Base-by-base conservation (phyloP, 345 rosid species). In the Aurinia saxatilis region DNA sequence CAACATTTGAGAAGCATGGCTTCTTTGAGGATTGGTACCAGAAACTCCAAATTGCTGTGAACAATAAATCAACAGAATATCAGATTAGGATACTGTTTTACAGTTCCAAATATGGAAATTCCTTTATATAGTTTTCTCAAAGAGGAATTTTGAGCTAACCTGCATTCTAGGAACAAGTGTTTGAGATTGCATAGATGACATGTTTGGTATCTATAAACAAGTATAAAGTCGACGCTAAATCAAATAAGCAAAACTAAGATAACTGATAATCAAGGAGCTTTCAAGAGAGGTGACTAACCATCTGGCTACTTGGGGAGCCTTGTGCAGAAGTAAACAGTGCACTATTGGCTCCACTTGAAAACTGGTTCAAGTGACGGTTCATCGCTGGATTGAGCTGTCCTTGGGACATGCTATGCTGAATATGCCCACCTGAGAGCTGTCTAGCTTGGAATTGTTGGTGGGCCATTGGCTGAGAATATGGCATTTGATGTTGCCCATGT, bases 401-500 rank as follows among this genome's bases (percentile, higher is more conserved):
- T 82, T 92, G 98, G 62, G 88, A 85, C 77, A 93, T 81, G 55
- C 81, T 80, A 71, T 82, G 91, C 75, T 85, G 96, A 67, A 81
- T 68, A 73, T 81, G 84, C 55, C 90, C 95, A 31, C 92, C 64
- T 36, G 92, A 17, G 54, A 91, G 77, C 78, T 86, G 96, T 77
- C 96, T 81, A 57, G 84, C 79, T 73, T 86, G 96, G 70, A 80
- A 90, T 66, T 93, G 98, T 69, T 91, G 96, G 71, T 83, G 93
- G 7, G 79, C 91, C 80, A 87, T 59, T 63, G 95, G 50, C 81
- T 87, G 96, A 72, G 99, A 80, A 78, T 81, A 87, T 63, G 84
- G 86, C 95, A 87, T 85, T 82, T 89, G 99, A 69, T 80, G 90
- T 58, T 87, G 95, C 68, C 91, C 88, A 77, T 84, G 90, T 60